Base-by-base conservation (phyloP, 768 basidiomycete species). In the Coprinellus aureogranulatus region DNA sequence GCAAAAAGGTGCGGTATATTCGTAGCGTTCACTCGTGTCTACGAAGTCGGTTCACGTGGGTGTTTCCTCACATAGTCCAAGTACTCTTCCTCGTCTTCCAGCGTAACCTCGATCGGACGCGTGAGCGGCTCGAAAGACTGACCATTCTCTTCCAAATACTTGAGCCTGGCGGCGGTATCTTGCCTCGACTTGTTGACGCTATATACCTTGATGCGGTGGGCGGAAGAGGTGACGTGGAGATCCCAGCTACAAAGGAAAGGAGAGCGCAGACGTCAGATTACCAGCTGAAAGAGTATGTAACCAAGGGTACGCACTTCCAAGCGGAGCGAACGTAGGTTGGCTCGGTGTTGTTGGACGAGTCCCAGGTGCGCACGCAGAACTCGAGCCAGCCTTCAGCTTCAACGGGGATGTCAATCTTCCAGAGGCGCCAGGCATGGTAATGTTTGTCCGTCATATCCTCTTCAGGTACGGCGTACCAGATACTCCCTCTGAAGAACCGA, bases 381-480 rank as follows among this genome's bases (percentile, higher is more conserved):
- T 83, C 81, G 37, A 82, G 72, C 80, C 81, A 83, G 4, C 81
- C 81, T 61, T 84, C 80, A 3, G 81, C 81, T 41, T 80, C 78
- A 39, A 82, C 77, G 4, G 81, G 81, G 0, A 83, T 54, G 12
- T 77, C 72, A 42, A 81, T 77, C 59, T 73, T 77, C 82, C 81
- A 83, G 16, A 83, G 70, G 45, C 82, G 66, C 80, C 79, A 83
- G 0, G 81, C 80, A 53, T 81, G 74, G 62, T 82, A 84, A 61
- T 82, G 78, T 78, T 82, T 82, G 65, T 79, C 73, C 0, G 80
- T 80, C 75, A 81, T 67, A 58, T 80, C 68, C 20, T 79, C 77
- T 39, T 67, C 70, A n/a, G 70, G 66, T 9, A 78, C 78, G 6
- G 74, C 70, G 62, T 81, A 81, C 81, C 81, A 82, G 28, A 78